phyloP scores from a whole-genome alignment of 345 rosid genomes.

The Kandelia obovata region DNA sequence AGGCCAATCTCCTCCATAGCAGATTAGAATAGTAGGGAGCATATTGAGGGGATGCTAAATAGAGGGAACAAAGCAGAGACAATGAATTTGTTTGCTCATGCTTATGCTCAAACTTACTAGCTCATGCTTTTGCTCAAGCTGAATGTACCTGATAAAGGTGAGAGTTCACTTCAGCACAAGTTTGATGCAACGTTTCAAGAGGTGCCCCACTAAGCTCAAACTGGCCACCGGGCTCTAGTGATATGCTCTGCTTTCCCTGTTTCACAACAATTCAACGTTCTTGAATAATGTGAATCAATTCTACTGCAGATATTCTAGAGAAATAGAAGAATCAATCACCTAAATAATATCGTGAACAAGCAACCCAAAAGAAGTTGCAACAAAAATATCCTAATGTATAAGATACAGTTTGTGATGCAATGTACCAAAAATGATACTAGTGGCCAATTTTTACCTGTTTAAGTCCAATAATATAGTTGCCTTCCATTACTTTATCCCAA shows the following conservation, averaged over 20 bases:
- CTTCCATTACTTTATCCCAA: slow-evolving; percentile 97
- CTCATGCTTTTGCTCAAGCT: not conserved
- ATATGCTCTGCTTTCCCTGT: slow-evolving; percentile 98
- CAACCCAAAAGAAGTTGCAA: slow-evolving; percentile 5
- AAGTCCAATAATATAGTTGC: slow-evolving; percentile 76
- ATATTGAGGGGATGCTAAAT: no score
- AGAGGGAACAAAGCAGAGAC: not conserved
- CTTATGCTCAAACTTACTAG: not conserved
- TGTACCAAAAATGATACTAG: not conserved
- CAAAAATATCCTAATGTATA: not conserved
- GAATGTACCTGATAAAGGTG: slow-evolving; percentile 88
- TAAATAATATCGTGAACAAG: slow-evolving; percentile 1
- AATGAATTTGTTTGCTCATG: not conserved
- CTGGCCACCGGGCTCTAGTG: slow-evolving; percentile 98
- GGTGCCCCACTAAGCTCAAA: slow-evolving; percentile 99
- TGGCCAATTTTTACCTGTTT: slow-evolving; percentile 60
- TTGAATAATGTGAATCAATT: no score
- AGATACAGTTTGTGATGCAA: not conserved
- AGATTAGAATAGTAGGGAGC: not conserved
- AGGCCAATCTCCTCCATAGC: no score
- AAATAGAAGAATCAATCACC: not conserved
- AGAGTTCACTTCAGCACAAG: slow-evolving; percentile 98
- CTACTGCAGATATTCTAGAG: not conserved
- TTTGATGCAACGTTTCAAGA: slow-evolving; percentile 97
- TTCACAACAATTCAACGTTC: slow-evolving; percentile 17